Percentiles rank a stretch among this genome's conserved stretches.
Evolutionary conservation across 176 grass and related monocot genomes (phyloP).

Genomic region (Eragrostis curvula): DNA sequence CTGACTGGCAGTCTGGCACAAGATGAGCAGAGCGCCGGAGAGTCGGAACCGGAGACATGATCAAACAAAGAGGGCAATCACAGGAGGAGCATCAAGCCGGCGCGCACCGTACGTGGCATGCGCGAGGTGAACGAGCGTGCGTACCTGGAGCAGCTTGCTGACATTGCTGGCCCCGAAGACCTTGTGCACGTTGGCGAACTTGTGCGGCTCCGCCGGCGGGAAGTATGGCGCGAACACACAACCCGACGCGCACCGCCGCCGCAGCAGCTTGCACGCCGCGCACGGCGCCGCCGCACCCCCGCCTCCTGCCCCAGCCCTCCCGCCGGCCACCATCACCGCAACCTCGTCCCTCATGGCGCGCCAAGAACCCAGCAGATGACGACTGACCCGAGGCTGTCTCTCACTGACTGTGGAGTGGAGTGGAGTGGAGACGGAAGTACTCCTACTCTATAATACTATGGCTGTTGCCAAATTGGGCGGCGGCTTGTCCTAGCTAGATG

Average conservation of each 20-base stretch:
- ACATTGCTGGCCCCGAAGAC: conserved; percentile 95
- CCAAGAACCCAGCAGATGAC: background rate
- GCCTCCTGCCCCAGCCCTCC: background rate
- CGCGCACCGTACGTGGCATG: too few relatives aligned
- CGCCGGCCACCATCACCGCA: conserved; percentile 27
- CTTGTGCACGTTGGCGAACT: conserved; percentile 86
- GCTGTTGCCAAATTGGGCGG: conserved; percentile 33
- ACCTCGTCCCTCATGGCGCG: conserved; percentile 42
- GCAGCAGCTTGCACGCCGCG: conserved; percentile 89
- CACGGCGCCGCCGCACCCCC: conserved; percentile 44
- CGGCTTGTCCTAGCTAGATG: background rate
- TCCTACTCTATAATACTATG: background rate
- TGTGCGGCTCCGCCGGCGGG: conserved; percentile 72
- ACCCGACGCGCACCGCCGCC: conserved; percentile 66
- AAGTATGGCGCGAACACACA: conserved; percentile 89
- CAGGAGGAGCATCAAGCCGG: too few relatives aligned
- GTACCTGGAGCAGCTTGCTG: conserved; percentile 94
- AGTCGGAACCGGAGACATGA: too few relatives aligned
- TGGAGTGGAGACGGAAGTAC: background rate
- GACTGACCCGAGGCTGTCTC: too few relatives aligned
- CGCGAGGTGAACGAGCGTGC: too few relatives aligned
- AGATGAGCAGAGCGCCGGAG: too few relatives aligned
- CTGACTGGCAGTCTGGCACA: too few relatives aligned
- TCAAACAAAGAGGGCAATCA: too few relatives aligned
- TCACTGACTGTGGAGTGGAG: background rate